Evolutionary conservation across 1,284 basidiomycete species (phyloP), one percentile per base, ranked within the genome.

Genomic region (Fomitopsis betulina): DNA sequence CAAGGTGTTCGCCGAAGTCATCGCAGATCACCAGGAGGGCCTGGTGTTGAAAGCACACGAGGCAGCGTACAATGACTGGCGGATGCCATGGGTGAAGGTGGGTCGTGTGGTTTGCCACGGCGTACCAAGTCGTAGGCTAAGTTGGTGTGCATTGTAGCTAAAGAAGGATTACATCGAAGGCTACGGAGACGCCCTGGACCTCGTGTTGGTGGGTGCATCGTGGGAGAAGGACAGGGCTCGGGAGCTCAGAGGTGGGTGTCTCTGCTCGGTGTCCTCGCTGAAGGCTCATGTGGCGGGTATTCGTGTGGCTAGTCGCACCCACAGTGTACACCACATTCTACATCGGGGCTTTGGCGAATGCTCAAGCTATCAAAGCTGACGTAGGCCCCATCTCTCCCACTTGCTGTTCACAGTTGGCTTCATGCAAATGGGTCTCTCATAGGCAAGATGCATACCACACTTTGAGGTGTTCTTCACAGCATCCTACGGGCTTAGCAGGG

Each of bases 141-240:
- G 30, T 32, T 17, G 54, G 38, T n/a, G 54, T 39, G 15, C 25
- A 19, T 10, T 54, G 9, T 56, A 78, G 75, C 55, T 77, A 54
- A 89, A 91, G 76, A 84, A 80, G 68, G 94, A 96, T 68, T 95
- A 94, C 64, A 91, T 96, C 39, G 83, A 84, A 0, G 87, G 87
- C 1, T 79, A 89, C 47, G 92, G 93, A 0, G 94, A 96, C 70
- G 81, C 82, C 12, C 67, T 94, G 13, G 92, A 95, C 69, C 78
- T 95, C 53, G 84, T 86, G 0, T 68, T 94, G 21, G 69, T 95
- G 25, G 94, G 84, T 1, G 91, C 86, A 13, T 76, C 81, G 0
- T 94, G 91, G 90, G 87, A 92, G 60, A 86, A 85, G 64, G 81
- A 89, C 38, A 79, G 94, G 9, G 94, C 81, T 3, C 74, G 90